These are phyloP conservation scores for Phialophora macrospora DNA, from an alignment of 2,329 filamentous ascomycete species.

Conservation along the genomic window DNA sequence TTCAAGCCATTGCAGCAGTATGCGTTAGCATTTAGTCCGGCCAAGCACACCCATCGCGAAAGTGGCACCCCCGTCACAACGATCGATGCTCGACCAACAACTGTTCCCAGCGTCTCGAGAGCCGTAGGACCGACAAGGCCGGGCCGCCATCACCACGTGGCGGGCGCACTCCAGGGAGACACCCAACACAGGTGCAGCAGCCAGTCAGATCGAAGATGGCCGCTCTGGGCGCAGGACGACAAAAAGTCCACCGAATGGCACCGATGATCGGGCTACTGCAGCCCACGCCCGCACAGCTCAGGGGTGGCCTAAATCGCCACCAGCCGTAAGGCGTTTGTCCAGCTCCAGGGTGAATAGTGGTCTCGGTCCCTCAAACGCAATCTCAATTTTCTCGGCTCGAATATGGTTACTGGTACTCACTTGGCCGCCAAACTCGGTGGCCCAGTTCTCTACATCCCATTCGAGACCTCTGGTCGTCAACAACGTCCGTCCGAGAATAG, in stretches of 20 bases:
- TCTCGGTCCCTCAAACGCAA: conserved; percentile 60
- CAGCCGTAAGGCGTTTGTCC: conserved; percentile 43
- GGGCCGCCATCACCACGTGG: neutral
- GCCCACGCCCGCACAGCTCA: neutral
- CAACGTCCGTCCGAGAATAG: conserved; percentile 75
- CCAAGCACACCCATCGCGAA: neutral
- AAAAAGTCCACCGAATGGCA: neutral
- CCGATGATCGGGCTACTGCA: neutral
- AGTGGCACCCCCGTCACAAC: neutral
- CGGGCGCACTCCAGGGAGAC: neutral
- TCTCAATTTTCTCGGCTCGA: conserved; percentile 62
- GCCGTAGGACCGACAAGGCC: neutral
- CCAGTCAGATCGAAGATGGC: neutral
- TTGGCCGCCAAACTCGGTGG: conserved; percentile 73
- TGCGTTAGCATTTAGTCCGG: neutral
- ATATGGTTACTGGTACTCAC: conserved; percentile 84
- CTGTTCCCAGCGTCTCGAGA: neutral
- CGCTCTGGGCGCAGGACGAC: neutral
- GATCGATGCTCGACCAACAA: neutral
- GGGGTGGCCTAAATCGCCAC: conserved; percentile 1
- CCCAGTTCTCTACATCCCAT: conserved; percentile 88
- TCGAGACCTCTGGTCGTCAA: conserved; percentile 82
- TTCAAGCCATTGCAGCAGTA: conserved; percentile 2
- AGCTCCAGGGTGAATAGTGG: conserved; percentile 75
- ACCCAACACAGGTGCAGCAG: neutral